Evolutionary conservation across 1,284 basidiomycete genomes (phyloP), one percentile per base, ranked within the genome.

Genomic region (Boletus semigastroideus): DNA sequence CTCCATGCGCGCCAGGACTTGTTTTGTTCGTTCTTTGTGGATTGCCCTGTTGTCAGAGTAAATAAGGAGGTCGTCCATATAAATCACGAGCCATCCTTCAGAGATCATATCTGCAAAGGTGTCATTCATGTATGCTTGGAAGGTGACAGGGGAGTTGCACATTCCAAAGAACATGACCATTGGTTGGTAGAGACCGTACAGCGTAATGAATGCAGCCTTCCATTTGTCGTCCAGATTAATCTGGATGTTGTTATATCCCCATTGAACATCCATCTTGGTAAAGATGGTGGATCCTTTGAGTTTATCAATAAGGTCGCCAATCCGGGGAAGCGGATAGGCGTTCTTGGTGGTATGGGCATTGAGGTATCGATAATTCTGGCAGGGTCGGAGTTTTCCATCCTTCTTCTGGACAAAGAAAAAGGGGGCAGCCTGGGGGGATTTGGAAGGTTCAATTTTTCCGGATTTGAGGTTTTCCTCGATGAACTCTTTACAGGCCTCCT

Each of bases 161-260:
- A 72, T 39, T 0, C 71, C 60, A 42, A 76, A 73, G 33, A 72
- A 71, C 70, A 76, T 74, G 2, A 77, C 70, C 0, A 60, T 33
- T 11, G 64, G 72, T 57, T 76, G 62, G 40, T 64, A 56, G 8
- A 52, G 40, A 0, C 47, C 45, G 3, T 14, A 3, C 2, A 49
- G 19, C 0, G 36, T 37, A 11, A 12, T 17, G 17, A 37, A 37
- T 0, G 36, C 36, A 2, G 0, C 17, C 12, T 37, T 37, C 36
- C 36, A 37, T 37, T 37, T n/a, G 2, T 37, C 8, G 1, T 30
- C 28, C 4, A n/a, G n/a, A n/a, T 30, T 30, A 1, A 30, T 30
- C 4, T 3, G 8, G 9, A 37, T 6, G 3, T 37, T 37, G 36
- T 37, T 37, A 10, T 37, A 37, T 37, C 36, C 17, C 36, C 36